Evolutionary conservation across 176 grass and related monocot species (phyloP).

Genomic region (Oropetium thomaeum): DNA sequence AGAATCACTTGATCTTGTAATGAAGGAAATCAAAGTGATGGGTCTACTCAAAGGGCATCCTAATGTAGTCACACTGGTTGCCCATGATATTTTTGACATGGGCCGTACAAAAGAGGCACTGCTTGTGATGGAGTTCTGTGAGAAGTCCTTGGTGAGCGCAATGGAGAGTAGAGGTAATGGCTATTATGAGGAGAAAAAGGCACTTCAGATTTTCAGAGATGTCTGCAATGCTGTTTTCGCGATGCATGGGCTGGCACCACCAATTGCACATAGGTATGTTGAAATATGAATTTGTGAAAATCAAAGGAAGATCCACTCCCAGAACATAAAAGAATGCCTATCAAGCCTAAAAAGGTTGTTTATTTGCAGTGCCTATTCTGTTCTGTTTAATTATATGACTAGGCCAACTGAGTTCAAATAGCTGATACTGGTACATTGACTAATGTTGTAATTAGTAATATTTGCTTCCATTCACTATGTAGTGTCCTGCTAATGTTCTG

Average conservation of each 20-base stretch:
- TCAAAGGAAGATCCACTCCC: background rate
- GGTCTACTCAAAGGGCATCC: slow-evolving; percentile 64
- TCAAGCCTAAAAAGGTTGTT: background rate
- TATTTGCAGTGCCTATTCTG: slow-evolving; percentile 14
- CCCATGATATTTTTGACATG: slow-evolving; percentile 78
- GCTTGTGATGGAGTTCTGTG: slow-evolving; percentile 79
- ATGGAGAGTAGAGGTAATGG: slow-evolving; percentile 68
- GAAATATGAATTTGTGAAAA: background rate
- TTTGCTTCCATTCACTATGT: slow-evolving; percentile 13
- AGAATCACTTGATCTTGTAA: slow-evolving; percentile 66
- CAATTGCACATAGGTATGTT: slow-evolving; percentile 80
- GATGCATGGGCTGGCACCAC: slow-evolving; percentile 72
- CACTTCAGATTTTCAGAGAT: slow-evolving; percentile 71
- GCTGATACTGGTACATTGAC: background rate
- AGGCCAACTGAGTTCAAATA: background rate
- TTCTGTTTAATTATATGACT: slow-evolving; percentile 16
- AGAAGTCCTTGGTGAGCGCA: slow-evolving; percentile 61
- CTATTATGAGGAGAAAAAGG: slow-evolving; percentile 75
- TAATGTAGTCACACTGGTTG: slow-evolving; percentile 66
- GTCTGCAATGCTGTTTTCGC: slow-evolving; percentile 83
- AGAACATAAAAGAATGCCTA: background rate
- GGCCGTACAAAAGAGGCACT: slow-evolving; percentile 69
- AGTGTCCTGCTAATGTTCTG: slow-evolving; percentile 8
- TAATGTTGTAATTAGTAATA: background rate
- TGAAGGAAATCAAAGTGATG: slow-evolving; percentile 81